These are phyloP conservation scores for Suhomyces ambrosiae DNA, from an alignment of 1,139 yeast genomes.

Conservation along the genomic window DNA sequence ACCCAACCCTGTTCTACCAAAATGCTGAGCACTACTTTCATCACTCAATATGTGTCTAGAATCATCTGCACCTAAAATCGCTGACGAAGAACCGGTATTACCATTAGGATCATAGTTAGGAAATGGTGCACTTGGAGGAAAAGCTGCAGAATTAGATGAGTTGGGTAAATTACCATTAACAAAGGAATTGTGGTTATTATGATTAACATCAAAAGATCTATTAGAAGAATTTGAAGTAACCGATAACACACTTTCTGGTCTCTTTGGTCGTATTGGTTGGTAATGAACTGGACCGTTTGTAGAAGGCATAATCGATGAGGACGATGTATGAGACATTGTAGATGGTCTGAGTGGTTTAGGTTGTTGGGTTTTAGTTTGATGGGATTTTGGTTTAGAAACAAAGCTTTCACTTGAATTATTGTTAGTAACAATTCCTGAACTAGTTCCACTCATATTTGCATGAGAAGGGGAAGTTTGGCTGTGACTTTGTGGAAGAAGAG, in stretches of 20 bases:
- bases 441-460: constrained; percentile 1
- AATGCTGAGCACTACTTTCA: constrained; percentile 16
- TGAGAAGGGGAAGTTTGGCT: neutral
- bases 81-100: constrained; percentile 10
- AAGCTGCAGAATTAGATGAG: constrained; percentile 32
- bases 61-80: constrained; percentile 10
- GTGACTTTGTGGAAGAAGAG: constrained; percentile 3
- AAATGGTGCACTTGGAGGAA: constrained; percentile 29
- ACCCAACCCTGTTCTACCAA: constrained; percentile 21
- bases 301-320: constrained; percentile 22
- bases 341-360: constrained; percentile 25
- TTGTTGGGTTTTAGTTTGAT: constrained; percentile 19
- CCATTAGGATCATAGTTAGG: constrained; percentile 10
- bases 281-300: constrained; percentile 19
- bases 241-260: constrained; percentile 49
- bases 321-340: constrained; percentile 11
- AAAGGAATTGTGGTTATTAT: constrained; percentile 22
- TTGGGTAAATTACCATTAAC: constrained; percentile 26
- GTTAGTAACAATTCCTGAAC: constrained; percentile 2
- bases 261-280: constrained; percentile 35
- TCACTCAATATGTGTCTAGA: constrained; percentile 10
- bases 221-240: constrained; percentile 42
- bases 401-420: constrained; percentile 10
- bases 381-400: constrained; percentile 4
- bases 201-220: constrained; percentile 18